phyloP scores from a whole-genome alignment of 176 grass and related monocot genomes.

The Olyra latifolia region DNA sequence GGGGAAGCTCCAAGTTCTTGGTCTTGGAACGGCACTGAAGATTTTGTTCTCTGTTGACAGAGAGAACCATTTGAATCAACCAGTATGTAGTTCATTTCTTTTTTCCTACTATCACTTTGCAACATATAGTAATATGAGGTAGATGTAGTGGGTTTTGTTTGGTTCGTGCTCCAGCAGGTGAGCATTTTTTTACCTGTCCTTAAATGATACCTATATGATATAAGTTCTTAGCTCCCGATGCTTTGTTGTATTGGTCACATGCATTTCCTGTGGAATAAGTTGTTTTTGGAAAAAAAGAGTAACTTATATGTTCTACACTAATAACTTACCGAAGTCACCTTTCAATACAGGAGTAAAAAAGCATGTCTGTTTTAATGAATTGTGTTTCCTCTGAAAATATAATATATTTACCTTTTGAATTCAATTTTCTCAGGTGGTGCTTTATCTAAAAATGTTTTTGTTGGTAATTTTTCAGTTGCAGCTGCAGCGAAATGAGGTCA shows the following conservation, averaged over 20 bases:
- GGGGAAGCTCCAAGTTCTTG: constrained; percentile 98
- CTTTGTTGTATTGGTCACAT: neutral
- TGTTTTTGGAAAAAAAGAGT: neutral
- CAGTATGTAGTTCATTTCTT: constrained; percentile 40
- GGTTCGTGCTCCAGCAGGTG: neutral
- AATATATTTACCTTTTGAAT: neutral
- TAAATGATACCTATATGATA: neutral
- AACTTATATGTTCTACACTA: neutral
- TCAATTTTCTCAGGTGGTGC: neutral
- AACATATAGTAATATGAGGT: neutral
- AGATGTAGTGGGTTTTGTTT: neutral
- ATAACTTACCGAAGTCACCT: constrained; percentile 1
- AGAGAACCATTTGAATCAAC: constrained; percentile 57
- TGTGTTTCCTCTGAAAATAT: neutral
- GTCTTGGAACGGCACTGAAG: constrained; percentile 97
- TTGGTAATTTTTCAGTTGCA: constrained; percentile 58
- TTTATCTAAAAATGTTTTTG: constrained; percentile 21
- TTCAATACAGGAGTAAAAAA: neutral
- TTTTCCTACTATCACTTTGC: neutral
- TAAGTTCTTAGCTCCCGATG: neutral
- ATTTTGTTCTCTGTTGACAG: constrained; percentile 78
- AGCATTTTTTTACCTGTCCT: neutral
- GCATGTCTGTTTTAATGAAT: neutral
- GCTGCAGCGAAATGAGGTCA: constrained; percentile 97
- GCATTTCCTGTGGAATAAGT: neutral